These are phyloP conservation scores for Phlebiopsis gigantea DNA, from an alignment of 768 basidiomycete genomes.

Conservation along the genomic window DNA sequence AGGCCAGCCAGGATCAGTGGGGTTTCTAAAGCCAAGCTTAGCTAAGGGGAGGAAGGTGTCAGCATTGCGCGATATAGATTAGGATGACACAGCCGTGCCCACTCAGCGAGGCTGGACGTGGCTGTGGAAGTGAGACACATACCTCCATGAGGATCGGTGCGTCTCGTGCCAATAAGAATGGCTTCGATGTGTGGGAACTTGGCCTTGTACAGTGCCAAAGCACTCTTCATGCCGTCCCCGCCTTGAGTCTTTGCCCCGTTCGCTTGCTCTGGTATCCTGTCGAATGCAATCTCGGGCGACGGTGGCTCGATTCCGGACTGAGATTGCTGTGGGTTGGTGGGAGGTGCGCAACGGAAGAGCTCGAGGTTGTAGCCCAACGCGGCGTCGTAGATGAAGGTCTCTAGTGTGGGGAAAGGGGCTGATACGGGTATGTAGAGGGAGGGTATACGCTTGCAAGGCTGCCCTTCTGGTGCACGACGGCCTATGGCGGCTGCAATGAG, in stretches of 20 bases:
- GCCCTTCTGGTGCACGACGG: constrained; percentile 30
- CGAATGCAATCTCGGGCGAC: constrained; percentile 18
- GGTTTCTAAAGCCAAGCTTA: constrained; percentile 63
- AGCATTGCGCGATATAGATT: background rate
- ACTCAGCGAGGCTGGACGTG: background rate
- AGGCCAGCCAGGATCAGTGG: constrained; percentile 91
- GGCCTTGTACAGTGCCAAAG: constrained; percentile 67
- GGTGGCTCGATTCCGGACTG: constrained; percentile 43
- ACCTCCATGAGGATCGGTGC: constrained; percentile 94
- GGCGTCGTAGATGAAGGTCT: constrained; percentile 71
- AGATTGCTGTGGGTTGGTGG: constrained; percentile 30
- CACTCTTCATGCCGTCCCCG: constrained; percentile 72
- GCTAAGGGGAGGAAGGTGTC: constrained; percentile 42
- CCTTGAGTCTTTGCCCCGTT: constrained; percentile 38
- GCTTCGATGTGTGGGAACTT: constrained; percentile 64
- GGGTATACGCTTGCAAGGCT: constrained; percentile 42
- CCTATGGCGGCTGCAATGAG: constrained; percentile 75
- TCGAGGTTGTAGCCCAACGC: constrained; percentile 66
- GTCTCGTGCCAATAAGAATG: constrained; percentile 84
- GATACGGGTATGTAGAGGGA: constrained; percentile 87
- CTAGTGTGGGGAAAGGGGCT: constrained; percentile 81
- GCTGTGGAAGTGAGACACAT: constrained; percentile 23
- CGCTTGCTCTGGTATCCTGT: constrained; percentile 12
- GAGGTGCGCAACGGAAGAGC: constrained; percentile 52
- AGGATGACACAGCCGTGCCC: background rate